Base-by-base conservation (phyloP, 202 grass and related monocot genomes). In the Eragrostis tef region DNA sequence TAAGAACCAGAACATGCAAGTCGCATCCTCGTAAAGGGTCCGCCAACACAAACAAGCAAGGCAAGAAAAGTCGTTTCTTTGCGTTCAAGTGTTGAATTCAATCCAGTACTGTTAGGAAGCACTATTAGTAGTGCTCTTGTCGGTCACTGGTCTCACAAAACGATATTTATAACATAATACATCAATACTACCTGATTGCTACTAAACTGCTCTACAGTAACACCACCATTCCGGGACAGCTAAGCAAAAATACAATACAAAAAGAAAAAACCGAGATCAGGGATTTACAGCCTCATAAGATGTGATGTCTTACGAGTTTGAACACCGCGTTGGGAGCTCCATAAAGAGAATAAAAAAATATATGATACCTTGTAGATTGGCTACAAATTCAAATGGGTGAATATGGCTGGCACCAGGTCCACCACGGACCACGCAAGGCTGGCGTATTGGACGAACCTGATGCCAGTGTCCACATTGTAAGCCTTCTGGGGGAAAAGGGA, bases 381-480 rank as follows among this genome's bases (percentile, higher is more conserved):
- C 85, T 87, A 99, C 87, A 99, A 73, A 66, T 88, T 87, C 17
- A 99, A 12, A 83, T 87, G 84, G 5, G 74, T 64, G 84, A 93
- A 99, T 25, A 99, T 74, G 39, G 93, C 82, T 3, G 96, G 96
- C 44, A 88, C 96, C 85, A 99, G 49, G 67, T 99, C 96, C 13
- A 95, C 96, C 43, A 99, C 93, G 2, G 96, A 91, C 96, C 96
- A 99, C 1, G 93, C 90, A 10, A 99, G 93, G 25, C 96, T 88
- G 0, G 93, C 87, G 27, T 99, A 99, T 75, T 99, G 96, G 16
- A 95, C 70, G 45, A 99, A 99, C 85, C 96, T 83, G 64, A 99
- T 99, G 53, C 96, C 93, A 0, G 96, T 99, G 66, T 99, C 96
- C 11, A 99, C 93, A 10, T 99, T 90, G 12, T 93, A 99, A 0